phyloP scores from a whole-genome alignment of 495 filamentous ascomycete genomes.

The Letharia columbiana region DNA sequence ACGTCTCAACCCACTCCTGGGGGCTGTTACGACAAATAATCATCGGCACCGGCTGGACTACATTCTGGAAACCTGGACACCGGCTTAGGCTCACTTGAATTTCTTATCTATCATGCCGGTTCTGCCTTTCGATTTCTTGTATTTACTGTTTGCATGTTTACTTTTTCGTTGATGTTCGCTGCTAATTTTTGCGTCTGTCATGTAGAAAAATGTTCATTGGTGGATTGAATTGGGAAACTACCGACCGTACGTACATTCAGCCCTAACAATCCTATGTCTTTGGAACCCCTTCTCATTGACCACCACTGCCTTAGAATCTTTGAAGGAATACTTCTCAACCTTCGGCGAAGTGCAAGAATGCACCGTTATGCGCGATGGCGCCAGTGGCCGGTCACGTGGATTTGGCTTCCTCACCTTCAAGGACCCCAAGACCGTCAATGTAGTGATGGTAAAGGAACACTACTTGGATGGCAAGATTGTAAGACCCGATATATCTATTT shows the following conservation, averaged over 20 bases:
- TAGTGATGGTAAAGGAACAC: conserved; percentile 99
- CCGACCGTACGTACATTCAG: conserved; percentile 66
- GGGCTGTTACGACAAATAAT: not conserved
- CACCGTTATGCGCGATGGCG: conserved; percentile 95
- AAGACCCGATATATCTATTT: conserved; percentile 34
- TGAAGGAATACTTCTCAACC: conserved; percentile 97
- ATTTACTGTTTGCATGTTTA: not conserved
- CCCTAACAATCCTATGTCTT: not conserved
- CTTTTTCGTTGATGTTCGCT: not conserved
- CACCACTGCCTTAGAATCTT: conserved; percentile 57
- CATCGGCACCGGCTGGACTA: not conserved
- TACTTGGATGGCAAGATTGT: conserved; percentile 98
- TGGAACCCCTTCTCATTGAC: conserved; percentile 11
- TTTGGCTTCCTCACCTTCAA: conserved; percentile 98
- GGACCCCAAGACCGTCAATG: conserved; percentile 94
- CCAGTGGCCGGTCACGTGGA: conserved; percentile 84
- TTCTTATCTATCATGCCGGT: not conserved
- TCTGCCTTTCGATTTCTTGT: not conserved
- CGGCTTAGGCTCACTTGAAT: not conserved
- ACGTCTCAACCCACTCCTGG: not conserved
- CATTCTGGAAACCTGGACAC: not conserved
- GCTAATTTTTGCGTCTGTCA: conserved; percentile 18
- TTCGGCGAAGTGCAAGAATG: conserved; percentile 97
- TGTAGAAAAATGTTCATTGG: conserved; percentile 99
- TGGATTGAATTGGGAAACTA: conserved; percentile 97